These are phyloP conservation scores for Paecilomyces dactylethromorphus DNA, from an alignment of 2,329 filamentous ascomycete species.

Conservation along the genomic window DNA sequence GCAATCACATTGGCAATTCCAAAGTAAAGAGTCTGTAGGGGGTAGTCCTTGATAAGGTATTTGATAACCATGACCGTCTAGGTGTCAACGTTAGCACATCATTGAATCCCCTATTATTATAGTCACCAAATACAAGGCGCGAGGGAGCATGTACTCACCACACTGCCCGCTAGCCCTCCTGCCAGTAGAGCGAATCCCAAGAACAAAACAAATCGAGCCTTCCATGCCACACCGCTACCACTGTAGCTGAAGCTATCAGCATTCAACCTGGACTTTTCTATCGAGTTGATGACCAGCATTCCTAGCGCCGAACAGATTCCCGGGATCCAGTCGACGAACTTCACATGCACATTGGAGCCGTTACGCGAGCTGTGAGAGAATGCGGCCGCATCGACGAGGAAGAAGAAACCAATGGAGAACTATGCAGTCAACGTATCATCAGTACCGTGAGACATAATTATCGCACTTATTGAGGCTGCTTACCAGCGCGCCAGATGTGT, in stretches of 20 bases:
- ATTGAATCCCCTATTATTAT: background rate
- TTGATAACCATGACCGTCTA: conserved; percentile 61
- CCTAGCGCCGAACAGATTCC: conserved; percentile 63
- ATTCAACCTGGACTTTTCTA: conserved; percentile 60
- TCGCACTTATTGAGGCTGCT: conserved; percentile 12
- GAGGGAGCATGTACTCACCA: conserved; percentile 36
- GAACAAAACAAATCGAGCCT: conserved; percentile 61
- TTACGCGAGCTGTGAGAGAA: conserved; percentile 58
- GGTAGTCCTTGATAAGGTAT: conserved; percentile 56
- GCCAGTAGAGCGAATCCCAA: conserved; percentile 64
- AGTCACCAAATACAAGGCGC: background rate
- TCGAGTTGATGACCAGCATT: conserved; percentile 67
- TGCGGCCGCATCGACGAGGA: conserved; percentile 60
- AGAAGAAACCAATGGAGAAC: conserved; percentile 66
- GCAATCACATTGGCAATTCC: conserved; percentile 61
- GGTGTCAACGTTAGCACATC: conserved; percentile 5
- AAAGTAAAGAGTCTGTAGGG: conserved; percentile 59
- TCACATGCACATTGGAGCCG: conserved; percentile 57
- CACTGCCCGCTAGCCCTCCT: conserved; percentile 59
- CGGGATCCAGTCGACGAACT: conserved; percentile 67
- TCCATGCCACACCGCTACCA: conserved; percentile 63
- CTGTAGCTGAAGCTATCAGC: conserved; percentile 60
- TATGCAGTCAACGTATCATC: conserved; percentile 19
- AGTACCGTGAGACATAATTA: background rate
- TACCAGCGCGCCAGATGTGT: conserved; percentile 60